Evolutionary conservation across 2,329 filamentous ascomycete genomes (phyloP).

Genomic region (Colletotrichum paranaense): DNA sequence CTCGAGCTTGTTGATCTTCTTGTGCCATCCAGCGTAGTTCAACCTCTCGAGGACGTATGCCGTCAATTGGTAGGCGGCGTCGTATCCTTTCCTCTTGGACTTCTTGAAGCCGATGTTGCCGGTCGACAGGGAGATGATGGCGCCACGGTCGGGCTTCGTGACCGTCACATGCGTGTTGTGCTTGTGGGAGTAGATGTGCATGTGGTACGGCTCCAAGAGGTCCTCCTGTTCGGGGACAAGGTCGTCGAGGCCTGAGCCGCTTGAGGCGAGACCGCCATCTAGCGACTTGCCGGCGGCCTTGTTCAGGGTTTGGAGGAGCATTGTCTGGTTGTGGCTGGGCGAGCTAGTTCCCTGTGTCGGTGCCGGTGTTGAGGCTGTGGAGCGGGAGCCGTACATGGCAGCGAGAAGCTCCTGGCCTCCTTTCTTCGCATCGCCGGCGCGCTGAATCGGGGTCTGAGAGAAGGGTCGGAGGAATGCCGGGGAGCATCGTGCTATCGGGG

Average conservation of each 20-base stretch:
- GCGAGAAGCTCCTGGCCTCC: conserved; percentile 35
- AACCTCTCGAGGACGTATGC: conserved; percentile 87
- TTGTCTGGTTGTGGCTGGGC: conserved; percentile 47
- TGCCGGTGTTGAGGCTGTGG: neutral
- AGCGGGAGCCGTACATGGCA: conserved; percentile 34
- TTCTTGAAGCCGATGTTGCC: conserved; percentile 96
- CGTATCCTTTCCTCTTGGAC: conserved; percentile 82
- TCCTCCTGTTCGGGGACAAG: conserved; percentile 47
- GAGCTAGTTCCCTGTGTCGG: too few species aligned
- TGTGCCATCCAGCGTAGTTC: conserved; percentile 81
- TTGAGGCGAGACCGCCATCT: neutral
- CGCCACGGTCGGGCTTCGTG: conserved; percentile 81
- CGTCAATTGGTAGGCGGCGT: conserved; percentile 90
- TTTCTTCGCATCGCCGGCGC: conserved; percentile 39
- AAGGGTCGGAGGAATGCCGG: conserved; percentile 47
- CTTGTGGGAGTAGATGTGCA: conserved; percentile 88
- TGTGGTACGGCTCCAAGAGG: conserved; percentile 76
- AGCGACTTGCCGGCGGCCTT: conserved; percentile 40
- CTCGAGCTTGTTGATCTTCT: conserved; percentile 82
- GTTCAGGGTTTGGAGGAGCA: conserved; percentile 52
- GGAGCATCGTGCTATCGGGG: conserved; percentile 36
- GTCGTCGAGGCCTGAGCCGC: conserved; percentile 31
- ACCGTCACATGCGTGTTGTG: conserved; percentile 97
- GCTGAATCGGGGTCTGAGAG: conserved; percentile 48
- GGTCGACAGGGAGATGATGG: conserved; percentile 82